Percentiles rank a stretch among this genome's conserved stretches.
phyloP scores from a whole-genome alignment of 1,139 yeast species.

The Lodderomyces beijingensis region DNA sequence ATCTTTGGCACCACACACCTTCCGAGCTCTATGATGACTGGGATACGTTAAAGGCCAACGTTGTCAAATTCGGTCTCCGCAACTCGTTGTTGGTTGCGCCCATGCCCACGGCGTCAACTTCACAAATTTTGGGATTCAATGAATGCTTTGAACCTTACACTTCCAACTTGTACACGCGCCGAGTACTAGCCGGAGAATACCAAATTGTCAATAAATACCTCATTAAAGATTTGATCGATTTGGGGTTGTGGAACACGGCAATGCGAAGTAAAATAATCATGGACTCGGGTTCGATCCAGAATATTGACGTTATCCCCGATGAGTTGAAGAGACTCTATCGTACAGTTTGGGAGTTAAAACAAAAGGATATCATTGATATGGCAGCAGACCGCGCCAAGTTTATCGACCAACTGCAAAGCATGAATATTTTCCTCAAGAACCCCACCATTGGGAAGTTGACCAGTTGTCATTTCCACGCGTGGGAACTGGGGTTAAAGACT shows the following conservation, averaged over 20 bases:
- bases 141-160: conserved; percentile 93
- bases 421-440: conserved; percentile 78
- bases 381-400: conserved; percentile 94
- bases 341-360: conserved; percentile 97
- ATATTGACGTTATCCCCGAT: conserved; percentile 69
- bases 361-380: conserved; percentile 83
- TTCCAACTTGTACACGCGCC: conserved; percentile 79
- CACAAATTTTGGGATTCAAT: conserved; percentile 83
- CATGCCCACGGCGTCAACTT: conserved; percentile 94
- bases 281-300: conserved; percentile 83
- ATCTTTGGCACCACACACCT: conserved; percentile 76
- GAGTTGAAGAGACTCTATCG: conserved; percentile 76
- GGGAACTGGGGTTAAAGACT: conserved; percentile 95
- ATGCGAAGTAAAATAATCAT: conserved; percentile 79
- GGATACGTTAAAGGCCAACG: conserved; percentile 60
- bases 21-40: conserved; percentile 66
- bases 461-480: conserved; percentile 96
- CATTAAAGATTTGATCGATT: conserved; percentile 73
- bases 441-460: conserved; percentile 94
- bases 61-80: conserved; percentile 64
- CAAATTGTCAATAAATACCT: conserved; percentile 84
- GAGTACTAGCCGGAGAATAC: conserved; percentile 86
- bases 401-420: conserved; percentile 91
- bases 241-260: conserved; percentile 76
- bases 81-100: conserved; percentile 86